Evolutionary conservation across 1,284 basidiomycete species (phyloP).

Genomic region (Pseudozyma flocculosa): DNA sequence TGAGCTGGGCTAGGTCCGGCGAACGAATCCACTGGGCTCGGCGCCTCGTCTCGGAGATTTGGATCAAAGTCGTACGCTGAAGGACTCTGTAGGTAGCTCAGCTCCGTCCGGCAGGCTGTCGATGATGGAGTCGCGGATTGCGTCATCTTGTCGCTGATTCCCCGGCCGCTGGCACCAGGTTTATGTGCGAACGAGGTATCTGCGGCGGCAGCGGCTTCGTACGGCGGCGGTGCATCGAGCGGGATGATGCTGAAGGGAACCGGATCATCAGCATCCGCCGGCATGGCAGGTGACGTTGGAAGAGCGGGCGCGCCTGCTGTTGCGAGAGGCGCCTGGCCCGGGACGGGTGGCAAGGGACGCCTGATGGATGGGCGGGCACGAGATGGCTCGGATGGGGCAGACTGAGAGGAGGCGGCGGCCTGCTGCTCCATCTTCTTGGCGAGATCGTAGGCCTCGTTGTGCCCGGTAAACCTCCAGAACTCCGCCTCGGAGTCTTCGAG

Average conservation of each 20-base stretch:
- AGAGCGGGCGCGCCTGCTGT: not conserved
- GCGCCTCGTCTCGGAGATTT: not conserved
- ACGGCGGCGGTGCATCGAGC: not conserved
- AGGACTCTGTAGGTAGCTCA: too few species aligned
- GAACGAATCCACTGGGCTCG: not conserved
- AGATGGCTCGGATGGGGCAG: not conserved
- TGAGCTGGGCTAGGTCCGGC: too few species aligned
- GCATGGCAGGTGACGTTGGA: not conserved
- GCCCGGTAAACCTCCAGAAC: constrained; percentile 29
- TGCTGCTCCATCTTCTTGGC: constrained; percentile 22
- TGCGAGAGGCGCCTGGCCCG: not conserved
- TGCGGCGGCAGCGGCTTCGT: not conserved
- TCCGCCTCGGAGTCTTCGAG: constrained; percentile 14
- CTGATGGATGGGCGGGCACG: not conserved
- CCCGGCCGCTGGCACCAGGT: too few species aligned
- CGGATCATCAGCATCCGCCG: not conserved
- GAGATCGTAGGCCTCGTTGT: constrained; percentile 29
- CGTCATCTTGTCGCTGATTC: too few species aligned
- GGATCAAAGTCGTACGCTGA: too few species aligned
- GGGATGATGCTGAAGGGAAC: not conserved
- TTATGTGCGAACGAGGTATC: not conserved
- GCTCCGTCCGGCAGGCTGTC: too few species aligned
- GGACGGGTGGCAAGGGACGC: not conserved
- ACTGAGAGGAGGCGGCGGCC: not conserved
- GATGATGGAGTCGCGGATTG: too few species aligned